Conservation (phyloP, 352 stramenopile species). For the Phytophthora ramorum region DNA sequence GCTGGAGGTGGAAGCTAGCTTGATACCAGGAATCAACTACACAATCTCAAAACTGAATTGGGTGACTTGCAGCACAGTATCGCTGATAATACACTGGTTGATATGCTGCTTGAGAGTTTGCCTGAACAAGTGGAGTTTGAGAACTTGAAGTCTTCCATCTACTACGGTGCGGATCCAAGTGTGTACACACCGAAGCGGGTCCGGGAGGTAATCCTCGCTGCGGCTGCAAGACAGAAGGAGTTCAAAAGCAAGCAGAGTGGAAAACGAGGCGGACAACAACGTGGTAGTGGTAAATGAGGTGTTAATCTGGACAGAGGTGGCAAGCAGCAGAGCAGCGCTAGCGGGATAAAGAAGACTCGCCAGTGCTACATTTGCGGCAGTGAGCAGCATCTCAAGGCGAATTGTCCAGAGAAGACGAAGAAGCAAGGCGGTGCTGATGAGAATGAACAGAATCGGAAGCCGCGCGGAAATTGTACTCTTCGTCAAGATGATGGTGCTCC, state of each 20-base stretch:
- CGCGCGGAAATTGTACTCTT: neutral
- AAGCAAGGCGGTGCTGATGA: constrained; percentile 1
- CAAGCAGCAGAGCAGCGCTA: neutral
- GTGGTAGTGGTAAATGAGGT: neutral
- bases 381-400: neutral
- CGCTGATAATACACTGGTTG: constrained; percentile 3
- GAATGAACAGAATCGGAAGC: constrained; percentile 12
- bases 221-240: constrained; percentile 8
- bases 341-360: neutral
- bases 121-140: constrained; percentile 3
- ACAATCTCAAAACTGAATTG: neutral
- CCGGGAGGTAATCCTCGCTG: neutral
- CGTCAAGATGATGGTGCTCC: neutral
- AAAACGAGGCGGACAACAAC: neutral
- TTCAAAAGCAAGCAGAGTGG: neutral
- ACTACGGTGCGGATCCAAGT: constrained; percentile 3
- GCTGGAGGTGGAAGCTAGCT: too few species aligned
- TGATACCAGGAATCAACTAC: too few species aligned
- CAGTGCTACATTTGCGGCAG: constrained; percentile 3
- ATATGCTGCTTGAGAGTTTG: constrained; percentile 16
- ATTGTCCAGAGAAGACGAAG: constrained; percentile 6
- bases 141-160: constrained; percentile 4
- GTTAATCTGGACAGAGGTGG: constrained; percentile 7
- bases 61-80: neutral
- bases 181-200: constrained; percentile 9